phyloP scores from a whole-genome alignment of 352 stramenopile species.

The Pythium brassicae region DNA sequence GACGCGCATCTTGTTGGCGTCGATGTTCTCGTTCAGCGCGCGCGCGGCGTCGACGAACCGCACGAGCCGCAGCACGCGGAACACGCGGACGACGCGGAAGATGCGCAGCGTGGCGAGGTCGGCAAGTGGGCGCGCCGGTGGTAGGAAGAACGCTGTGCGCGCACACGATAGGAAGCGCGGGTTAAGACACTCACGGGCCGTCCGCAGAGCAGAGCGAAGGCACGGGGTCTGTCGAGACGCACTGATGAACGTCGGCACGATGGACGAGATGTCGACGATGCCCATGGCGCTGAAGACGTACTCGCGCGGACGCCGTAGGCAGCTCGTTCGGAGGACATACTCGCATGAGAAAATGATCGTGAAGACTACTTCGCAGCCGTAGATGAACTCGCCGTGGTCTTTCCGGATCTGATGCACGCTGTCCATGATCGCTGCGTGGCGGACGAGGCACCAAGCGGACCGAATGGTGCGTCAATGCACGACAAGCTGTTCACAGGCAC shows the following conservation, averaged over 20 bases:
- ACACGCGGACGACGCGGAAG: conserved; percentile 77
- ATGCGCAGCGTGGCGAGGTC: conserved; percentile 70
- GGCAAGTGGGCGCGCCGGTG: conserved; percentile 45
- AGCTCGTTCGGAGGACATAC: conserved; percentile 33
- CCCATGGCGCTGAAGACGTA: conserved; percentile 49
- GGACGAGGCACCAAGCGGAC: not conserved
- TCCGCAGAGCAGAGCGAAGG: too few species aligned
- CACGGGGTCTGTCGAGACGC: conserved; percentile 6
- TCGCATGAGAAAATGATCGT: conserved; percentile 42
- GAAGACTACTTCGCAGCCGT: conserved; percentile 36
- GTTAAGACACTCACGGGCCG: too few species aligned
- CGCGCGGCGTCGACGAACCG: conserved; percentile 66
- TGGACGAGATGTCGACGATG: conserved; percentile 47
- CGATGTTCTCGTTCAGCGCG: conserved; percentile 71
- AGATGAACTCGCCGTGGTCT: conserved; percentile 33
- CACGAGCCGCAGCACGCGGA: conserved; percentile 65
- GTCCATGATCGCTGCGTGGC: conserved; percentile 46
- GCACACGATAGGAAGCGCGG: not conserved
- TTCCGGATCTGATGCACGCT: conserved; percentile 56
- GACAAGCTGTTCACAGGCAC: not conserved
- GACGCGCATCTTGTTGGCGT: conserved; percentile 77
- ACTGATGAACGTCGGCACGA: conserved; percentile 46
- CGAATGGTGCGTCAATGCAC: not conserved
- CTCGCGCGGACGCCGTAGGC: conserved; percentile 29
- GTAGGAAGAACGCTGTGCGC: conserved; percentile 41